Base-by-base conservation (phyloP, 352 stramenopile genomes). In the Pythium sukuiense region DNA sequence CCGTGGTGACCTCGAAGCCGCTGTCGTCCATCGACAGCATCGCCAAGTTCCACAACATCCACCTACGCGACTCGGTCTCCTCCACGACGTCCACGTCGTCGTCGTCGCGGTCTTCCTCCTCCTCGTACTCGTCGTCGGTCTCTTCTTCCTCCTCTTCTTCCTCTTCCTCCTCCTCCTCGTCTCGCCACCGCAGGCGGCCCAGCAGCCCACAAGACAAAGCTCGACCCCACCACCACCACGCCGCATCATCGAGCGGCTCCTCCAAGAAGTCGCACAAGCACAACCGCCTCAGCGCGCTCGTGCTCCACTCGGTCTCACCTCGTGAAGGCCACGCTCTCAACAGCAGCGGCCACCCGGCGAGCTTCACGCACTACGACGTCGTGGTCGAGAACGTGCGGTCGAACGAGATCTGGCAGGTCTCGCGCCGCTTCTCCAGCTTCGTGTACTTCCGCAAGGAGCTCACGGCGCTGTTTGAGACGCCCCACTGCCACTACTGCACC, bases 321-420 rank as follows among this genome's bases (percentile, higher is more conserved):
- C 73, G 77, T 26, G 82, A 90, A 54, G 81, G 76, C 20, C 76
- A 67, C 12, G 13, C 50, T 1, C 76, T 81, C 33, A 59, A 81
- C 50, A 69, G 76, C 49, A 83, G 85, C 71, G 61, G 67, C 39
- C 71, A 70, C 18, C 74, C 75, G 0, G 74, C 75, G 1, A 85
- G 76, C 18, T 72, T 86, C 74, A 90, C 74, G 1, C 79, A 91
- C 59, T 93, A 93, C 71, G 74, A 85, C 29, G 63, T 89, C n/a
- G 69, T 85, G 35, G 70, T 88, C 14, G 74, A 83, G 63, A 80
- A 88, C 59, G 75, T 87, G 43, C 74, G 85, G 1, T 72, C 80
- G 13, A 74, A 69, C 12, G 63, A 77, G 50, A 69, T 71, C 41
- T 93, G 84, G 84, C 72, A 85, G 63, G 78, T 93, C 65, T 73